Conservation (phyloP, 2,329 filamentous ascomycete species). For the Leptosphaerulina australis region DNA sequence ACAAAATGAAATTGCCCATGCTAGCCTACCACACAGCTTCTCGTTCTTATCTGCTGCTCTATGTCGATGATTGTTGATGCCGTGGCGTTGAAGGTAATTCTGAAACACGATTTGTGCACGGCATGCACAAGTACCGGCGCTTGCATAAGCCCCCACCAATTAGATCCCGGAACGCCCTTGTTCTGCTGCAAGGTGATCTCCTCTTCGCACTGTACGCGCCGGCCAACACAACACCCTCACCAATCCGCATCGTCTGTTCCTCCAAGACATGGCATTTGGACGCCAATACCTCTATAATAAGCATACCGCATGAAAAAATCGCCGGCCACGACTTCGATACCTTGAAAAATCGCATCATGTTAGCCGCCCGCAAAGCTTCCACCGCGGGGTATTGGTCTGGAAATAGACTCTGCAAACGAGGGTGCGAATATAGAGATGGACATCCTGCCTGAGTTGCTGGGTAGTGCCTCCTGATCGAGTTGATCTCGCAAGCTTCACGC, state of each 20-base stretch:
- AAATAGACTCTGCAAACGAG: slow-evolving; percentile 25
- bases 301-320: slow-evolving; percentile 25
- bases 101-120: slow-evolving; percentile 35
- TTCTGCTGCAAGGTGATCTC: slow-evolving; percentile 40
- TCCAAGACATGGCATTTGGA: slow-evolving; percentile 36
- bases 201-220: slow-evolving; percentile 44
- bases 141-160: slow-evolving; percentile 37
- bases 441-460: slow-evolving; percentile 32
- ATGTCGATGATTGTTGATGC: slow-evolving; percentile 15
- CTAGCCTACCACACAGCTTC: neutral
- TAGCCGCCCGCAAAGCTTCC: slow-evolving; percentile 36
- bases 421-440: slow-evolving; percentile 46
- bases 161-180: slow-evolving; percentile 20
- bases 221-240: slow-evolving; percentile 27
- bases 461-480: slow-evolving; percentile 28
- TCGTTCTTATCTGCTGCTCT: slow-evolving; percentile 18
- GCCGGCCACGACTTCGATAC: slow-evolving; percentile 1
- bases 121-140: slow-evolving; percentile 34
- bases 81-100: slow-evolving; percentile 22
- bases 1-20: neutral
- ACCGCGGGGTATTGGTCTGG: slow-evolving; percentile 39
- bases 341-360: slow-evolving; percentile 34
- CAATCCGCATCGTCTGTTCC: slow-evolving; percentile 37
- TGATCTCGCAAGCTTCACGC: slow-evolving; percentile 41
- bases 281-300: slow-evolving; percentile 41